These are phyloP conservation scores for Lepidium campestre DNA, from an alignment of 441 rosid species.

Conservation along the genomic window DNA sequence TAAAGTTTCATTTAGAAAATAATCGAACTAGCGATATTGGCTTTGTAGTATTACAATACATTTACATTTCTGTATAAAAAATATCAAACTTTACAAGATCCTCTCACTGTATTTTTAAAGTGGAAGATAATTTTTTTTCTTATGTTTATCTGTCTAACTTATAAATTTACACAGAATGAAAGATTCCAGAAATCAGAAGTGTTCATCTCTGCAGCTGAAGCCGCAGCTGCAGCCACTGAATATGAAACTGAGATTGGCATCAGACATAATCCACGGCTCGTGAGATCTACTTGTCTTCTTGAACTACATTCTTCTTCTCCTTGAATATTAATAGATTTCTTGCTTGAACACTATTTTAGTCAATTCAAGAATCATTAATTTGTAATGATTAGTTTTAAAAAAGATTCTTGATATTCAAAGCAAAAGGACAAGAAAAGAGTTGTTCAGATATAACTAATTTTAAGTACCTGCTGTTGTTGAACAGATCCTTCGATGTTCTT, in stretches of 20 bases:
- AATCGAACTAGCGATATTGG: background rate
- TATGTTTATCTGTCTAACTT: background rate
- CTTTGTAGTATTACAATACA: background rate
- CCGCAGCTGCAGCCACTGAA: conserved; percentile 55
- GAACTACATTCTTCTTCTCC: conserved; percentile 39
- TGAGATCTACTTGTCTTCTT: conserved; percentile 55
- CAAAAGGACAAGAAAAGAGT: conserved; percentile 22
- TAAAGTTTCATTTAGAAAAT: too few species aligned
- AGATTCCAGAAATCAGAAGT: conserved; percentile 80
- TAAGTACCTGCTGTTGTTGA: conserved; percentile 79
- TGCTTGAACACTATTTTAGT: conserved; percentile 12
- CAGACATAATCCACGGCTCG: conserved; percentile 87
- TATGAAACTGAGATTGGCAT: conserved; percentile 82
- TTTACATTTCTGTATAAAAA: conserved; percentile 13
- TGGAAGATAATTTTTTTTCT: background rate
- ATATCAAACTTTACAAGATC: conserved; percentile 15
- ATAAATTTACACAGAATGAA: conserved; percentile 40
- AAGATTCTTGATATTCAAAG: conserved; percentile 25
- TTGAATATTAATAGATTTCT: conserved; percentile 2
- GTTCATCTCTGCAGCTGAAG: conserved; percentile 43
- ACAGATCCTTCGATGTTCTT: conserved; percentile 71
- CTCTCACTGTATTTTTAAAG: background rate
- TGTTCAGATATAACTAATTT: conserved; percentile 25
- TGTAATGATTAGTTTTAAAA: conserved; percentile 1
- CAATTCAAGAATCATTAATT: conserved; percentile 12